Evolutionary conservation across 129 eudicot species (phyloP).

Genomic region (Centella asiatica): DNA sequence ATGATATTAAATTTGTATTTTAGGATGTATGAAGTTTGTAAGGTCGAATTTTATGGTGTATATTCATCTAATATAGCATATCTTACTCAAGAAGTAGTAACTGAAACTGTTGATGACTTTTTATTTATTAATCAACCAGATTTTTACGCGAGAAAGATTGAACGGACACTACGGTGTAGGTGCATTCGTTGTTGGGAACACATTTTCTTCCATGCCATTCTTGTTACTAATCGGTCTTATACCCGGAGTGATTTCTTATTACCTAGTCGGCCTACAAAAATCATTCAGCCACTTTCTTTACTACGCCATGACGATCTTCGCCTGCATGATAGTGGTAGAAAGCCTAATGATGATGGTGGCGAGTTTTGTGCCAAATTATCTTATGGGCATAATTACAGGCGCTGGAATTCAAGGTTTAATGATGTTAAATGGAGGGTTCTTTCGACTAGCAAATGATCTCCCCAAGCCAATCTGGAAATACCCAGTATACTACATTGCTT

Average conservation of each 20-base stretch:
- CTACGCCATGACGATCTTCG: conserved; percentile 6
- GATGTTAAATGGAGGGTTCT: conserved; percentile 25
- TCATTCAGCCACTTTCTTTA: conserved; percentile 11
- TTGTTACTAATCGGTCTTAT: conserved; percentile 6
- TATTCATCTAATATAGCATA: too few relatives aligned
- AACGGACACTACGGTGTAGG: conserved; percentile 21
- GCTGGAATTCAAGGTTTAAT: conserved; percentile 32
- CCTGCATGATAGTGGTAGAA: conserved; percentile 15
- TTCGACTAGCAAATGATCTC: conserved; percentile 20
- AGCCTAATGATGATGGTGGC: conserved; percentile 25
- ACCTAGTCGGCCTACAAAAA: conserved; percentile 21
- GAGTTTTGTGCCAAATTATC: conserved; percentile 17
- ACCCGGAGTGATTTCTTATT: conserved; percentile 16
- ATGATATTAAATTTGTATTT: too few relatives aligned
- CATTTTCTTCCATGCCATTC: conserved; percentile 18
- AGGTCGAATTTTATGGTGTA: too few relatives aligned
- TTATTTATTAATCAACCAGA: not conserved
- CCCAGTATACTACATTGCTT: conserved; percentile 22
- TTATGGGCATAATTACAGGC: conserved; percentile 24
- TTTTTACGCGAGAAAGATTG: conserved; percentile 18
- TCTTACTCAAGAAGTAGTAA: too few relatives aligned
- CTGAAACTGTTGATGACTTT: not conserved
- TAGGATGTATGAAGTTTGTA: too few relatives aligned
- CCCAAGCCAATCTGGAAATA: conserved; percentile 23
- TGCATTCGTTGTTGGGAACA: conserved; percentile 19